phyloP scores from a whole-genome alignment of 129 eudicot genomes.

The Ambrosia trifida region DNA sequence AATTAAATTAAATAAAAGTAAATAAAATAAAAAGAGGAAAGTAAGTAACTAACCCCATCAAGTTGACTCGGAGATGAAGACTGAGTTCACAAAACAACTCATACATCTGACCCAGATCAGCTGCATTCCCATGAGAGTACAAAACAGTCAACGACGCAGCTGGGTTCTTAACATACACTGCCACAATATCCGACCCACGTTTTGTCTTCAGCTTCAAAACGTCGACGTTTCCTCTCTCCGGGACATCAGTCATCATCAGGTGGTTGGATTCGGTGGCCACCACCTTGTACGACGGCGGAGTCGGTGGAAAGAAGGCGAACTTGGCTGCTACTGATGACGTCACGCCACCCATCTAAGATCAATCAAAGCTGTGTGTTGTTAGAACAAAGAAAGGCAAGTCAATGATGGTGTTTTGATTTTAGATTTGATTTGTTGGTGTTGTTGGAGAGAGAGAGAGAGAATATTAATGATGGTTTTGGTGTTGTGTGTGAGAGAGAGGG shows the following conservation, averaged over 20 bases:
- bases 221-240: conserved; percentile 78
- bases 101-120: conserved; percentile 96
- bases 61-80: conserved; percentile 77
- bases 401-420: too few relatives aligned
- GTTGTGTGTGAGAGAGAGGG: conserved; percentile 35
- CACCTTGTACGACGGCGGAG: conserved; percentile 82
- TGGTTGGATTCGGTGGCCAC: conserved; percentile 44
- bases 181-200: conserved; percentile 65
- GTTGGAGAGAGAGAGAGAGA: conserved; percentile 31
- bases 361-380: too few relatives aligned
- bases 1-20: not conserved
- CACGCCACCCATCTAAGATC: conserved; percentile 89
- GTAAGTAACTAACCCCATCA: conserved; percentile 62
- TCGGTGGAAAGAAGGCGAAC: conserved; percentile 90
- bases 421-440: too few relatives aligned
- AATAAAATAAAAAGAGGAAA: not conserved
- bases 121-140: conserved; percentile 91
- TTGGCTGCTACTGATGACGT: conserved; percentile 95
- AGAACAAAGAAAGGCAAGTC: too few relatives aligned
- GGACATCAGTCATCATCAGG: conserved; percentile 69
- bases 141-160: conserved; percentile 64
- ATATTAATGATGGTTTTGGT: too few relatives aligned
- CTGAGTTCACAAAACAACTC: conserved; percentile 84
- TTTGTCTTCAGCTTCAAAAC: conserved; percentile 73
- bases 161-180: conserved; percentile 73